Conservation (phyloP, 345 rosid species). For the Citrus reticulata region DNA sequence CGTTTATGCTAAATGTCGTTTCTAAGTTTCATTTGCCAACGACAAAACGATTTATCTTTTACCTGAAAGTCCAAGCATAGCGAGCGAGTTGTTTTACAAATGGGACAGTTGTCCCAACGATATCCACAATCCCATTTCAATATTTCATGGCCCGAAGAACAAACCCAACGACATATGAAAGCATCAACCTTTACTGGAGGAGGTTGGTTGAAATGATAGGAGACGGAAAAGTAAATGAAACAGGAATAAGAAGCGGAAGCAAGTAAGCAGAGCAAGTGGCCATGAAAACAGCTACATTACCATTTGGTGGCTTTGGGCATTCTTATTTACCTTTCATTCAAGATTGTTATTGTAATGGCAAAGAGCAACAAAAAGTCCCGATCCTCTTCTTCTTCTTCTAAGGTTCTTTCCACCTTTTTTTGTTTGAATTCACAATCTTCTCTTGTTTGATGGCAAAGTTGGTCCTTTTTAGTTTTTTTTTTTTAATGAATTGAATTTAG, state of each 20-base stretch:
- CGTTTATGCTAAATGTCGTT: background rate
- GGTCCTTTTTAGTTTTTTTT: too few species aligned
- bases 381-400: slow-evolving; percentile 4
- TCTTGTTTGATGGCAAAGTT: too few species aligned
- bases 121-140: background rate
- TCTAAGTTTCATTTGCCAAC: background rate
- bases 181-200: background rate
- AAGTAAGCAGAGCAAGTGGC: background rate
- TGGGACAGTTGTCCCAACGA: background rate
- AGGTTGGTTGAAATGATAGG: background rate
- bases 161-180: background rate
- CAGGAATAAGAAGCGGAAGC: background rate
- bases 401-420: too few species aligned
- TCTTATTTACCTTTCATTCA: slow-evolving; percentile 10
- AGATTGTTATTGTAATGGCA: slow-evolving; percentile 21
- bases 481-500: too few species aligned
- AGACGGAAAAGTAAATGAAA: background rate
- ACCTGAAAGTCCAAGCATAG: too few species aligned
- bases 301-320: background rate
- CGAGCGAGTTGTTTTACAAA: too few species aligned
- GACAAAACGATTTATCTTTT: background rate
- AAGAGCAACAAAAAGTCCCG: slow-evolving; percentile 44
- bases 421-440: too few species aligned
- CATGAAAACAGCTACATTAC: slow-evolving; percentile 6
- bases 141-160: background rate